phyloP scores from a whole-genome alignment of 805 yeast species.

The Metschnikowia peoriensis region DNA sequence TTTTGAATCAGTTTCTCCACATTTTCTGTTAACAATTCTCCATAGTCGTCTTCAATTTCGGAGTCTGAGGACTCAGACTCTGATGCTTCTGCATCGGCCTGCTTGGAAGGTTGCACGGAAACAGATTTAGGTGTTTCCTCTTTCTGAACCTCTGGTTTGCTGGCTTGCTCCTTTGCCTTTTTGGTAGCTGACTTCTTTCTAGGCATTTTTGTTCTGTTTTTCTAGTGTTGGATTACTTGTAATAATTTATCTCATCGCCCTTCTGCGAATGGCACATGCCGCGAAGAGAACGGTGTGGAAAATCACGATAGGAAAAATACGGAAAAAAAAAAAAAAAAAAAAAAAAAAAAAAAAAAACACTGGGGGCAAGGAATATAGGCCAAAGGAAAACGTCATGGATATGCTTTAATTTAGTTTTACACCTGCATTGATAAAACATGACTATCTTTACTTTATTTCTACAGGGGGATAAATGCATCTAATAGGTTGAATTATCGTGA shows the following conservation, averaged over 20 bases:
- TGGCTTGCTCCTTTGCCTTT: constrained; percentile 53
- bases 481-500: no score
- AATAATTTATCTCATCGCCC: constrained; percentile 14
- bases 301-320: neutral
- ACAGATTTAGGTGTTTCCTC: neutral
- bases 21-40: constrained; percentile 81
- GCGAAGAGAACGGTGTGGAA: constrained; percentile 1
- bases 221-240: neutral
- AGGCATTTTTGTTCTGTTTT: constrained; percentile 50
- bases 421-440: no score
- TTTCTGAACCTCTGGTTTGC: neutral
- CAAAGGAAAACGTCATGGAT: no score
- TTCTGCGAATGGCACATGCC: neutral
- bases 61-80: constrained; percentile 36
- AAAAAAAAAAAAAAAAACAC: neutral
- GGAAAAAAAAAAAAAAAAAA: neutral
- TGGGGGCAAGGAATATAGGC: neutral
- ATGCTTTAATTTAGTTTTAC: no score
- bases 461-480: no score
- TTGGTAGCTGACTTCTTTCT: constrained; percentile 86
- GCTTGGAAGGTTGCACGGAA: constrained; percentile 21
- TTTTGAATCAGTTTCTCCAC: constrained; percentile 76
- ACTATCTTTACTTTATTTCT: no score
- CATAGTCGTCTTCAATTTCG: constrained; percentile 89
- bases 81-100: constrained; percentile 26